phyloP scores from a whole-genome alignment of 176 grass and related monocot species.

The Oryza meridionalis region DNA sequence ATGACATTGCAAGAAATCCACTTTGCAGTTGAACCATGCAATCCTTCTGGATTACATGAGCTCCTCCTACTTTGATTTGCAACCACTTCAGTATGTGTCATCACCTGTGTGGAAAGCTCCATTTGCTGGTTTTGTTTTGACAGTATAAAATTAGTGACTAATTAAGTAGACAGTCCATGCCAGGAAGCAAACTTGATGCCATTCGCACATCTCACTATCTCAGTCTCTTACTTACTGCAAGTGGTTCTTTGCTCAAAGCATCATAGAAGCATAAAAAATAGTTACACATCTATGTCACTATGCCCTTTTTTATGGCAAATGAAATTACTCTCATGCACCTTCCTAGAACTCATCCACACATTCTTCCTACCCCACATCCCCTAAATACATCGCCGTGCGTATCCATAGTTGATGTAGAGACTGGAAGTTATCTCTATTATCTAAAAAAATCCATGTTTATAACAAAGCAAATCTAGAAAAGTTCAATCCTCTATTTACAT shows the following conservation, averaged over 20 bases:
- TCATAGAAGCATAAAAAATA: constrained; percentile 28
- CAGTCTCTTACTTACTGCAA: neutral
- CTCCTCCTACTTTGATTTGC: constrained; percentile 40
- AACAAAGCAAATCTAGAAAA: neutral
- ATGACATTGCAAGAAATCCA: constrained; percentile 64
- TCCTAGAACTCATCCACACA: neutral
- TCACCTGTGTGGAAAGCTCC: constrained; percentile 27
- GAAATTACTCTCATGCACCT: neutral
- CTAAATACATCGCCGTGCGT: neutral
- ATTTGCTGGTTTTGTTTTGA: neutral
- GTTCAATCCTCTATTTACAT: neutral
- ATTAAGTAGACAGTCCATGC: constrained; percentile 26
- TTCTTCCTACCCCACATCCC: neutral
- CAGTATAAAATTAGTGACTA: constrained; percentile 5
- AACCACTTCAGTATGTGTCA: constrained; percentile 40
- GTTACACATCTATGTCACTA: neutral
- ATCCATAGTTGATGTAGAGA: neutral
- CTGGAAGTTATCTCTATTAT: neutral
- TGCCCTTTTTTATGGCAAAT: neutral
- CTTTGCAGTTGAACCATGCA: constrained; percentile 49
- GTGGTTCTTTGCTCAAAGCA: constrained; percentile 4
- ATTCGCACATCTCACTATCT: constrained; percentile 7
- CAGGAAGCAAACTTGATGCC: constrained; percentile 26
- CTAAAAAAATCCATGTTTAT: neutral
- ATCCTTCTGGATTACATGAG: constrained; percentile 46